phyloP scores from a whole-genome alignment of 2,329 filamentous ascomycete genomes.

The Trematosphaeria pertusa region DNA sequence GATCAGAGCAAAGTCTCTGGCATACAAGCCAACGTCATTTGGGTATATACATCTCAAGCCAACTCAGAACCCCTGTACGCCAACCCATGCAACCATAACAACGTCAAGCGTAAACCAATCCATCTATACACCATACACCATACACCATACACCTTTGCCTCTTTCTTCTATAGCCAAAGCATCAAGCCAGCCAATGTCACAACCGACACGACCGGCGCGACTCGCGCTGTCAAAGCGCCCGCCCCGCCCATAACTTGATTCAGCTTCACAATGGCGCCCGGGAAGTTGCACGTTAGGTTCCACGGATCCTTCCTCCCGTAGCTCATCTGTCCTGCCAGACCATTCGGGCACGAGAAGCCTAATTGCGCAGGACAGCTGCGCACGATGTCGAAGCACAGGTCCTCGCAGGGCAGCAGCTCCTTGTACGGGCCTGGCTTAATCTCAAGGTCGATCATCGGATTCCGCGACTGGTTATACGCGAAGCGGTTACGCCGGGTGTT shows the following conservation, averaged over 20 bases:
- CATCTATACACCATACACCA: not conserved
- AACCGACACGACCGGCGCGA: slow-evolving; percentile 14
- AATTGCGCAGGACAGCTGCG: slow-evolving; percentile 81
- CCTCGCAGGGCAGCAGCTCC: slow-evolving; percentile 86
- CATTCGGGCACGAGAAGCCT: slow-evolving; percentile 74
- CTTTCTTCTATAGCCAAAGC: slow-evolving; percentile 9
- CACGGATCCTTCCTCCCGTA: slow-evolving; percentile 34
- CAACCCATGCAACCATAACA: slow-evolving; percentile 10
- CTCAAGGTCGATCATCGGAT: slow-evolving; percentile 71
- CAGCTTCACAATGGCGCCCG: slow-evolving; percentile 50
- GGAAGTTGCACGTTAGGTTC: slow-evolving; percentile 48
- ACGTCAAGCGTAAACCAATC: not conserved
- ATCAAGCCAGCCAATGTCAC: slow-evolving; percentile 11
- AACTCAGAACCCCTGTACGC: slow-evolving; percentile 9
- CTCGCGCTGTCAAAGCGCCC: slow-evolving; percentile 2
- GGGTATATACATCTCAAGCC: slow-evolving; percentile 12
- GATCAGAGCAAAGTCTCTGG: too few relatives aligned
- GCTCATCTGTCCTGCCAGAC: slow-evolving; percentile 16
- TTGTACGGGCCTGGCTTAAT: slow-evolving; percentile 90
- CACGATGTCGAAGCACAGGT: slow-evolving; percentile 86
- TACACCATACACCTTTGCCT: not conserved
- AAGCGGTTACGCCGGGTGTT: slow-evolving; percentile 35
- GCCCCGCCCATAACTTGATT: slow-evolving; percentile 30
- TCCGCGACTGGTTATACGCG: slow-evolving; percentile 67
- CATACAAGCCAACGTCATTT: slow-evolving; percentile 7